Conservation (phyloP, 148 eudicot genomes). For the Cornus suecica region DNA sequence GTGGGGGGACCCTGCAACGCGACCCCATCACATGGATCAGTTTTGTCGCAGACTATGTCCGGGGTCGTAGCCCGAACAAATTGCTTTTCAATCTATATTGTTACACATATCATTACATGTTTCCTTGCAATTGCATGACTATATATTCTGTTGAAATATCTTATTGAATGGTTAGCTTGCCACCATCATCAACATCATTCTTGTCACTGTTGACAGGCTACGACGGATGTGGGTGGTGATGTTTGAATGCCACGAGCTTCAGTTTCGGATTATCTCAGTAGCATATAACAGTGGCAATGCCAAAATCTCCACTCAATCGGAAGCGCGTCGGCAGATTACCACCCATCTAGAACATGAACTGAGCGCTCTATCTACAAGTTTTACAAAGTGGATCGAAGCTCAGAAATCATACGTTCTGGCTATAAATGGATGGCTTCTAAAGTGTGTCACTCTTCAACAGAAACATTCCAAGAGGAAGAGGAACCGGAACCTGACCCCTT, state of each 20-base stretch:
- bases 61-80: too few relatives aligned
- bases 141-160: neutral
- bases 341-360: slow-evolving; percentile 48
- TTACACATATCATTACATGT: too few relatives aligned
- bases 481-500: slow-evolving; percentile 24
- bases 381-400: slow-evolving; percentile 72
- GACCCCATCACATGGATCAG: too few relatives aligned
- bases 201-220: slow-evolving; percentile 45
- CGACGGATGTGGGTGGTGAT: slow-evolving; percentile 88
- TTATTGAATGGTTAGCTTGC: neutral
- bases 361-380: slow-evolving; percentile 46
- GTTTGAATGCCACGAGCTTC: slow-evolving; percentile 80
- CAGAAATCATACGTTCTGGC: slow-evolving; percentile 60
- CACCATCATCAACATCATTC: neutral
- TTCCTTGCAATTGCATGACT: too few relatives aligned
- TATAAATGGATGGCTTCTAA: slow-evolving; percentile 71
- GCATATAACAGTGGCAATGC: slow-evolving; percentile 34
- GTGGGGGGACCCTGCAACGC: too few relatives aligned
- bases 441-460: slow-evolving; percentile 52
- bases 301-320: slow-evolving; percentile 57
- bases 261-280: slow-evolving; percentile 53
- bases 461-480: slow-evolving; percentile 44
- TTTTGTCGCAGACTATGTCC: too few relatives aligned
- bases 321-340: slow-evolving; percentile 46
- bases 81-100: too few relatives aligned